phyloP scores from a whole-genome alignment of 1,284 basidiomycete genomes.

The Ceratobasidium sp. region DNA sequence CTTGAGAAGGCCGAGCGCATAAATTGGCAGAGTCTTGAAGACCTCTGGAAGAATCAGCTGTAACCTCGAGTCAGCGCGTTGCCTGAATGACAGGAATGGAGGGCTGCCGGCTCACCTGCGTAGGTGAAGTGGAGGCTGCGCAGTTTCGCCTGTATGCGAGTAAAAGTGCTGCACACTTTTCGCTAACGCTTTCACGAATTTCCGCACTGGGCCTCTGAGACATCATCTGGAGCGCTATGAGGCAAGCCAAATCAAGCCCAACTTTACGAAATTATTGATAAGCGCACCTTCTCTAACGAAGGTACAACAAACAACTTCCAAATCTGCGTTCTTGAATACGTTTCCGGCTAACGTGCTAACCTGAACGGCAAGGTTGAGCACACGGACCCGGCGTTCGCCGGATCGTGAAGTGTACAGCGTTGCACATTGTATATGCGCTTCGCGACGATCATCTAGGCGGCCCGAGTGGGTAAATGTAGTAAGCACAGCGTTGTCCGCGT shows the following conservation, averaged over 20 bases:
- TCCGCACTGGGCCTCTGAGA: constrained; percentile 68
- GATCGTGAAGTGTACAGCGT: constrained; percentile 82
- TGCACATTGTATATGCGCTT: constrained; percentile 89
- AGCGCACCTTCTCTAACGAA: constrained; percentile 78
- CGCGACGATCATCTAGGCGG: constrained; percentile 73
- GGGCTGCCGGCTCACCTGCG: constrained; percentile 66
- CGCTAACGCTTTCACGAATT: constrained; percentile 84
- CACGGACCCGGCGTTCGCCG: constrained; percentile 85
- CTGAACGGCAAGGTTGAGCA: constrained; percentile 83
- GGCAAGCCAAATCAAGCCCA: neutral
- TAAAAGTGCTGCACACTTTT: constrained; percentile 83
- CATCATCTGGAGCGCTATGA: constrained; percentile 72
- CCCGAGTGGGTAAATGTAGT: constrained; percentile 68
- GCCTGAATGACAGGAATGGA: constrained; percentile 4
- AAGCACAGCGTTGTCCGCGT: constrained; percentile 81
- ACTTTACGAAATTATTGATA: constrained; percentile 16
- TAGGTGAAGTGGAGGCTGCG: constrained; percentile 78
- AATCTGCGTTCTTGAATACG: constrained; percentile 91
- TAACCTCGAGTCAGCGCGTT: constrained; percentile 17
- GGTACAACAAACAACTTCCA: constrained; percentile 82
- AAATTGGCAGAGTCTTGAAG: constrained; percentile 88
- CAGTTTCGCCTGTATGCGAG: constrained; percentile 91
- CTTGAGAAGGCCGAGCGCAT: constrained; percentile 85
- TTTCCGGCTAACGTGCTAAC: constrained; percentile 82
- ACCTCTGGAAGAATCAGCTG: constrained; percentile 94